A percentile compares a stretch with the other conserved stretches of the same genome.
These are phyloP conservation scores for Barbatosphaeria neglecta DNA, from an alignment of 495 filamentous ascomycete genomes.

Conservation along the genomic window DNA sequence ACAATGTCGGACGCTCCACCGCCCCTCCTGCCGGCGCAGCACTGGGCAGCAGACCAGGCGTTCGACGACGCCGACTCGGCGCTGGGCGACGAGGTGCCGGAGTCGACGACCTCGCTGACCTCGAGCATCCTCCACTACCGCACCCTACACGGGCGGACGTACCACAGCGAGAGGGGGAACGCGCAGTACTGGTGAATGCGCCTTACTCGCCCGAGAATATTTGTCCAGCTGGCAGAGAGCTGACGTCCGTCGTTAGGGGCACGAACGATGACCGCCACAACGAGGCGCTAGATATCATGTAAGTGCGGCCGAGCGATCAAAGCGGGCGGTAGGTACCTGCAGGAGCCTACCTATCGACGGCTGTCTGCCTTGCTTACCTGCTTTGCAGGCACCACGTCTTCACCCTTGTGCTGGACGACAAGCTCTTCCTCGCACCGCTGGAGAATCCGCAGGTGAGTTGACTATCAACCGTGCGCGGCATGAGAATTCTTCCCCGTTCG, in stretches of 20 bases:
- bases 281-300: constrained; percentile 29
- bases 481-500: background rate
- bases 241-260: constrained; percentile 1
- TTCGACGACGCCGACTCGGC: constrained; percentile 14
- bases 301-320: background rate
- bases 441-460: constrained; percentile 8
- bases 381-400: constrained; percentile 13
- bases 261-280: constrained; percentile 28
- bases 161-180: constrained; percentile 17
- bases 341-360: background rate
- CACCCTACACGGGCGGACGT: constrained; percentile 26
- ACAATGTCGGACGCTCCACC: too few relatives aligned
- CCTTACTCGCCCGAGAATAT: background rate
- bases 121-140: constrained; percentile 32
- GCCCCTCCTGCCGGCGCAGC: too few relatives aligned
- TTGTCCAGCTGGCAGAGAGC: too few relatives aligned
- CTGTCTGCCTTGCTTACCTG: background rate
- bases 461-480: background rate
- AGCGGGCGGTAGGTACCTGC: background rate
- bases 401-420: constrained; percentile 33
- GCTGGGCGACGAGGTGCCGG: background rate
- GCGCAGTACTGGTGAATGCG: constrained; percentile 16
- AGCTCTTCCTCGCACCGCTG: constrained; percentile 44
- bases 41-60: too few relatives aligned
- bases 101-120: constrained; percentile 31